Conservation (phyloP, 2,329 filamentous ascomycete species). For the Epichloe glyceriae region DNA sequence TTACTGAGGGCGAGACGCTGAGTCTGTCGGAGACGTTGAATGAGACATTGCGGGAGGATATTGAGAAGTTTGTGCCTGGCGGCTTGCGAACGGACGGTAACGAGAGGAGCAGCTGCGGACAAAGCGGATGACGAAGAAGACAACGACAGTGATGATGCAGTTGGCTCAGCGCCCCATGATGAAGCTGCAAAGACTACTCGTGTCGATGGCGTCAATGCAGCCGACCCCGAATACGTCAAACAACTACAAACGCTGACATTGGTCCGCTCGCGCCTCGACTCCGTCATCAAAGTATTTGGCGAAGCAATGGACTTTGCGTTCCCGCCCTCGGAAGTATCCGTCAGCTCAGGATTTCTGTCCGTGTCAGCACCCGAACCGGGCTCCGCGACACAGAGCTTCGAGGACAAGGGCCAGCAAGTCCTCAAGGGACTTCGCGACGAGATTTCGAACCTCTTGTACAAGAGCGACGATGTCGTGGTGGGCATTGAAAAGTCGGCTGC, state of each 20-base stretch:
- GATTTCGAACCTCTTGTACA: conserved; percentile 52
- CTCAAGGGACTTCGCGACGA: conserved; percentile 58
- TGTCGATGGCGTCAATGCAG: conserved; percentile 11
- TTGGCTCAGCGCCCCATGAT: conserved; percentile 5
- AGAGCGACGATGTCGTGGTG: conserved; percentile 41
- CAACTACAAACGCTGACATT: conserved; percentile 72
- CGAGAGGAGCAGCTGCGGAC: conserved; percentile 9
- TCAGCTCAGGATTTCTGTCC: conserved; percentile 76
- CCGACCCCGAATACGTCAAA: conserved; percentile 55
- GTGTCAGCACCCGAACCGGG: conserved; percentile 75
- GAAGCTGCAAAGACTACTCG: conserved; percentile 5
- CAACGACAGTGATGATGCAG: conserved; percentile 13
- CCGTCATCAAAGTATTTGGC: conserved; percentile 82
- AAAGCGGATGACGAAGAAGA: conserved; percentile 6
- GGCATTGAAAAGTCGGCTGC: conserved; percentile 62
- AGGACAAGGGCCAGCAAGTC: conserved; percentile 80
- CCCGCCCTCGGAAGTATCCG: conserved; percentile 73
- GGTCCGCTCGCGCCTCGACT: conserved; percentile 73
- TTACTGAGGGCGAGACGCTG: conserved; percentile 73
- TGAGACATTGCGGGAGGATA: conserved; percentile 58
- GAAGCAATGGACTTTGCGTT: conserved; percentile 93
- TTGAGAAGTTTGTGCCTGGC: conserved; percentile 56
- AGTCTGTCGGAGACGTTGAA: conserved; percentile 67
- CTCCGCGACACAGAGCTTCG: conserved; percentile 49
- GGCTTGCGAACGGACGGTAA: conserved; percentile 25